Conservation (phyloP, 768 basidiomycete species). For the Coprinopsis sp. region DNA sequence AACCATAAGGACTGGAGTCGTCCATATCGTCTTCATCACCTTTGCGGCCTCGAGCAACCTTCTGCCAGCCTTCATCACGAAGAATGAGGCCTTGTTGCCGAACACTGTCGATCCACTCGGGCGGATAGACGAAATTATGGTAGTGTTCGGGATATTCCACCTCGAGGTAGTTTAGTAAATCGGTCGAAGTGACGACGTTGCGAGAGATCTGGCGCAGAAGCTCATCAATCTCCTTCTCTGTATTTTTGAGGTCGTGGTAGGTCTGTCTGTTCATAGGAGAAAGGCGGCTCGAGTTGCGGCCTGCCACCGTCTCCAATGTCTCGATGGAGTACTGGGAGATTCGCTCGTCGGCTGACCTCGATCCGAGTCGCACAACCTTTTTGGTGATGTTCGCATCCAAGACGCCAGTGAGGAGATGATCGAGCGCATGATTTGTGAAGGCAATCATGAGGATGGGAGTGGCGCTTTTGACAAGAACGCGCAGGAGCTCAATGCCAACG, state of each 20-base stretch:
- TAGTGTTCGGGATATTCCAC: conserved; percentile 46
- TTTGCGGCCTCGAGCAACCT: background rate
- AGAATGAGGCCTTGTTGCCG: conserved; percentile 9
- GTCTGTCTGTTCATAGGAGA: conserved; percentile 28
- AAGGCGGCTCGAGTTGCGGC: conserved; percentile 32
- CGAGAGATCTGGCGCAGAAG: conserved; percentile 41
- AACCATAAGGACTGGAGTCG: conserved; percentile 32
- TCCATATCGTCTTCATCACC: background rate
- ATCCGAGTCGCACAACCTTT: conserved; percentile 64
- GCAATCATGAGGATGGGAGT: conserved; percentile 36
- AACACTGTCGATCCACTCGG: conserved; percentile 39
- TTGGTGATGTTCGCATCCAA: conserved; percentile 61
- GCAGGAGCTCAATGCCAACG: conserved; percentile 65
- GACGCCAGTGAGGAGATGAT: conserved; percentile 63
- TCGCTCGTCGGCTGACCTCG: conserved; percentile 55
- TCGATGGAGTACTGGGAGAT: conserved; percentile 61
- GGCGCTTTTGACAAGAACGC: conserved; percentile 51
- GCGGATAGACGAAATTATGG: conserved; percentile 37
- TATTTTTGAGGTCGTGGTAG: conserved; percentile 35
- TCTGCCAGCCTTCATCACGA: conserved; percentile 4
- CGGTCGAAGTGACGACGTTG: conserved; percentile 27
- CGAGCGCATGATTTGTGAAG: conserved; percentile 77
- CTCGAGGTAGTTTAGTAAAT: conserved; percentile 39
- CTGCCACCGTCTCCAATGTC: conserved; percentile 44
- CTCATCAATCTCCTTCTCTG: conserved; percentile 41